Evolutionary conservation across 768 basidiomycete species (phyloP).

Genomic region (Termitomyces sp.): DNA sequence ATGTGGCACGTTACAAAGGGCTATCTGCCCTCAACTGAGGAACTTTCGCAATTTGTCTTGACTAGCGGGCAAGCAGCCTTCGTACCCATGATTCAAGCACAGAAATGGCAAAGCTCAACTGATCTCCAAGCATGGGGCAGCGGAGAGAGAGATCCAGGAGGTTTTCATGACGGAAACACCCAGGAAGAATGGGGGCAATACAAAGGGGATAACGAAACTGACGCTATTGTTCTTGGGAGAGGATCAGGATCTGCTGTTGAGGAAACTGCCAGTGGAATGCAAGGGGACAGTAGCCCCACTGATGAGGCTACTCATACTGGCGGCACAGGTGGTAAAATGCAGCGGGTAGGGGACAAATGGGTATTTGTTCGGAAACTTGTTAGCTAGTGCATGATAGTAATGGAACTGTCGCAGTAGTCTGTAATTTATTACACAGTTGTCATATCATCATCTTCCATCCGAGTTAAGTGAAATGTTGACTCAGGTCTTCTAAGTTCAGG

Average conservation of each 20-base stretch:
- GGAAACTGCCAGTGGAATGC: background rate
- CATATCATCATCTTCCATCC: constrained; percentile 36
- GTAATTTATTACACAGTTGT: constrained; percentile 33
- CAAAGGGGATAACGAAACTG: constrained; percentile 37
- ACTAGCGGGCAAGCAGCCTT: constrained; percentile 25
- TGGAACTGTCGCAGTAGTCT: constrained; percentile 19
- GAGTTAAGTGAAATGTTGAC: constrained; percentile 46
- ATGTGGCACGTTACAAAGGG: constrained; percentile 75
- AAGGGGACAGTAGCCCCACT: constrained; percentile 9
- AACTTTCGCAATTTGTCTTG: constrained; percentile 75
- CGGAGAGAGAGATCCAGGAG: constrained; percentile 31
- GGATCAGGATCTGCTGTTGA: constrained; percentile 22
- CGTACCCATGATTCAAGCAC: constrained; percentile 19
- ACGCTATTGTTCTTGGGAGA: constrained; percentile 59
- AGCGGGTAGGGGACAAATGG: constrained; percentile 71
- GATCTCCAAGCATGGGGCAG: constrained; percentile 21
- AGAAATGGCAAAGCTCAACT: constrained; percentile 17
- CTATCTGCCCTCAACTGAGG: constrained; percentile 64
- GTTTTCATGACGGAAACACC: constrained; percentile 34
- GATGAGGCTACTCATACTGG: constrained; percentile 13
- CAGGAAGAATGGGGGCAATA: constrained; percentile 32
- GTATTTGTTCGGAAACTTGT: constrained; percentile 52
- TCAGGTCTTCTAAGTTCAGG: constrained; percentile 20
- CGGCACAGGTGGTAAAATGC: constrained; percentile 54
- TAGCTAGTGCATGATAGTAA: constrained; percentile 23